Percentiles rank a stretch among this genome's conserved stretches.
phyloP scores from a whole-genome alignment of 345 rosid genomes.

The Isatis tinctoria region DNA sequence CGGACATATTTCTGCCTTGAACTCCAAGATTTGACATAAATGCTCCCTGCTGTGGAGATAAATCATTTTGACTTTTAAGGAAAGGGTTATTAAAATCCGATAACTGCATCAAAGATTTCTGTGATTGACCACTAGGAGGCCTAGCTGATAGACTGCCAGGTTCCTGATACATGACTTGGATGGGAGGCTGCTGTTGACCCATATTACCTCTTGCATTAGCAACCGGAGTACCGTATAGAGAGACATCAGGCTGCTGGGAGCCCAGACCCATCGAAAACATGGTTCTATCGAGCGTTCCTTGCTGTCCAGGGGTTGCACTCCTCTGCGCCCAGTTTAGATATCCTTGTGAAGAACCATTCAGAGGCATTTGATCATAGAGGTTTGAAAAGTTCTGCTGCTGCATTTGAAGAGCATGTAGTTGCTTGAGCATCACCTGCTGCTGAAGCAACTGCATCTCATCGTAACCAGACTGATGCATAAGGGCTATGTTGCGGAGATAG shows the following conservation, averaged over 20 bases:
- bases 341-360: slow-evolving; percentile 46
- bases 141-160: slow-evolving; percentile 27
- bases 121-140: slow-evolving; percentile 39
- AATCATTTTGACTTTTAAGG: slow-evolving; percentile 30
- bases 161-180: slow-evolving; percentile 36
- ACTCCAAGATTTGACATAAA: slow-evolving; percentile 38
- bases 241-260: slow-evolving; percentile 50
- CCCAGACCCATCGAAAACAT: slow-evolving; percentile 39
- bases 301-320: slow-evolving; percentile 35
- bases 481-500: slow-evolving; percentile 27
- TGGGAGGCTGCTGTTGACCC: slow-evolving; percentile 35
- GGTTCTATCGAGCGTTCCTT: slow-evolving; percentile 40
- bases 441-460: slow-evolving; percentile 64
- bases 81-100: slow-evolving; percentile 36
- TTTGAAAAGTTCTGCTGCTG: slow-evolving; percentile 53
- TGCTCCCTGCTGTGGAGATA: slow-evolving; percentile 33
- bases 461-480: slow-evolving; percentile 55
- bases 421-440: slow-evolving; percentile 63
- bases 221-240: slow-evolving; percentile 50
- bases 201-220: slow-evolving; percentile 43
- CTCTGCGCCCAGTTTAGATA: slow-evolving; percentile 49
- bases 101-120: slow-evolving; percentile 36
- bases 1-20: slow-evolving; percentile 37
- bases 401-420: slow-evolving; percentile 68
- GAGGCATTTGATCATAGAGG: slow-evolving; percentile 52